phyloP scores from a whole-genome alignment of 2,329 filamentous ascomycete genomes.

The Acrodontium crateriforme region DNA sequence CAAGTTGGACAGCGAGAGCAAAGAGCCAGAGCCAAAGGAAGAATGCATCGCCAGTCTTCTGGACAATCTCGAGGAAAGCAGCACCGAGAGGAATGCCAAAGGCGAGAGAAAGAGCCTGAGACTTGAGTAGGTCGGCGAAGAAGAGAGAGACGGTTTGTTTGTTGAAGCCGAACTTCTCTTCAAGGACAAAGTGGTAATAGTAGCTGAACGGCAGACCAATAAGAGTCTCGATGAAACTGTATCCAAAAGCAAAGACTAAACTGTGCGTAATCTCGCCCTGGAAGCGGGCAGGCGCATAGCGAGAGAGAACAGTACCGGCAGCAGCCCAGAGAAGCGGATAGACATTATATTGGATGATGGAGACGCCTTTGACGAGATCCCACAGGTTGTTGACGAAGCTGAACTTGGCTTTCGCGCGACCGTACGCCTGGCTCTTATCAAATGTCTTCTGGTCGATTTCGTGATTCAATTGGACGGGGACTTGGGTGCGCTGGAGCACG shows the following conservation, averaged over 20 bases:
- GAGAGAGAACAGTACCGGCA: conserved; percentile 60
- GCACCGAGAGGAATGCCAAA: conserved; percentile 80
- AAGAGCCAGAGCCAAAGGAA: conserved; percentile 98
- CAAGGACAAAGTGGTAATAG: conserved; percentile 90
- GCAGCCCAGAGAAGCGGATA: conserved; percentile 82
- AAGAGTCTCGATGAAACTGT: conserved; percentile 67
- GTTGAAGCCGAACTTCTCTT: conserved; percentile 97
- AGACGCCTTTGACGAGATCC: conserved; percentile 75
- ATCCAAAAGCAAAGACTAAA: conserved; percentile 79
- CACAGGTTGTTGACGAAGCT: conserved; percentile 68
- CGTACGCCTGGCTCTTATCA: conserved; percentile 75
- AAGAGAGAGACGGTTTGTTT: conserved; percentile 89
- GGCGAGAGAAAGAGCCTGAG: conserved; percentile 64
- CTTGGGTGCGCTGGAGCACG: conserved; percentile 63
- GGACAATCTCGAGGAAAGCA: conserved; percentile 84
- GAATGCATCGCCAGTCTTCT: conserved; percentile 85
- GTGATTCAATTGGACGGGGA: conserved; percentile 74
- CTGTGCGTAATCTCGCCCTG: conserved; percentile 88
- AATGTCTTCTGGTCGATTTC: conserved; percentile 84
- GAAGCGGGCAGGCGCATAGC: conserved; percentile 64
- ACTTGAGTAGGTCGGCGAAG: conserved; percentile 82
- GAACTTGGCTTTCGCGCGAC: conserved; percentile 89
- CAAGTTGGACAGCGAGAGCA: conserved; percentile 74
- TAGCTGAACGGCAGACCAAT: conserved; percentile 69
- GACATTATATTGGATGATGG: conserved; percentile 79